Evolutionary conservation across 2,329 filamentous ascomycete genomes (phyloP).

Genomic region (Lachnellula willkommii): DNA sequence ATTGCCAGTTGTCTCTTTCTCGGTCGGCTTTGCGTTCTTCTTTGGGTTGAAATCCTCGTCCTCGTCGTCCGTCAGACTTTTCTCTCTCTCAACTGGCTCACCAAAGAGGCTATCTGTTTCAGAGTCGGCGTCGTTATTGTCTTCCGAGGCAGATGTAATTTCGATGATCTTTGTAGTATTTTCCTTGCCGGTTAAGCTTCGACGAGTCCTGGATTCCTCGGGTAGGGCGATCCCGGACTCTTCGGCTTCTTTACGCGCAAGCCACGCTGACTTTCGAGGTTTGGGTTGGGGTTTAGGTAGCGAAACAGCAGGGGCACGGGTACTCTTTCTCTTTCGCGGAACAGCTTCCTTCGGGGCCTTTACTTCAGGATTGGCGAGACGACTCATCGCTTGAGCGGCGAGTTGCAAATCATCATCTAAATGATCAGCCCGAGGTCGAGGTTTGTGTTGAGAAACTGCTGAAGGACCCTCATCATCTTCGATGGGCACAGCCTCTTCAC

Average conservation of each 20-base stretch:
- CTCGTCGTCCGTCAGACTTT: neutral
- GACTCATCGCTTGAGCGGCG: constrained; percentile 20
- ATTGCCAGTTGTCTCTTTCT: neutral
- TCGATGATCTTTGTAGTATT: neutral
- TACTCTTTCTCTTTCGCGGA: constrained; percentile 11
- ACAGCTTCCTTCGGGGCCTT: constrained; percentile 2
- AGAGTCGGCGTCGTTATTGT: constrained; percentile 10
- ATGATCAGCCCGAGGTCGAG: neutral
- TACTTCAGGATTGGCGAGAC: constrained; percentile 12
- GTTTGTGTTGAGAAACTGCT: constrained; percentile 1
- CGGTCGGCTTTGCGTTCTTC: neutral
- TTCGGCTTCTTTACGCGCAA: constrained; percentile 23
- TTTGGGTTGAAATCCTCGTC: neutral
- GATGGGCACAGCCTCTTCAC: constrained; percentile 21
- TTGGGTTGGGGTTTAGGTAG: constrained; percentile 15
- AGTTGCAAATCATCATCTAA: constrained; percentile 16
- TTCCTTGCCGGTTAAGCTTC: neutral
- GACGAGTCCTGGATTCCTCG: neutral
- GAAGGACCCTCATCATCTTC: constrained; percentile 21
- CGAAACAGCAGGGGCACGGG: constrained; percentile 6
- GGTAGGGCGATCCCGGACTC: constrained; percentile 8
- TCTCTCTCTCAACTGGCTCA: constrained; percentile 14
- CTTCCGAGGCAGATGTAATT: constrained; percentile 7
- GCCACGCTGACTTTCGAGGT: constrained; percentile 25
- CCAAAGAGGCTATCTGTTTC: constrained; percentile 23